Evolutionary conservation across 768 basidiomycete genomes (phyloP), one percentile per base, ranked within the genome.

Genomic region (Udeniomyces megalosporus): DNA sequence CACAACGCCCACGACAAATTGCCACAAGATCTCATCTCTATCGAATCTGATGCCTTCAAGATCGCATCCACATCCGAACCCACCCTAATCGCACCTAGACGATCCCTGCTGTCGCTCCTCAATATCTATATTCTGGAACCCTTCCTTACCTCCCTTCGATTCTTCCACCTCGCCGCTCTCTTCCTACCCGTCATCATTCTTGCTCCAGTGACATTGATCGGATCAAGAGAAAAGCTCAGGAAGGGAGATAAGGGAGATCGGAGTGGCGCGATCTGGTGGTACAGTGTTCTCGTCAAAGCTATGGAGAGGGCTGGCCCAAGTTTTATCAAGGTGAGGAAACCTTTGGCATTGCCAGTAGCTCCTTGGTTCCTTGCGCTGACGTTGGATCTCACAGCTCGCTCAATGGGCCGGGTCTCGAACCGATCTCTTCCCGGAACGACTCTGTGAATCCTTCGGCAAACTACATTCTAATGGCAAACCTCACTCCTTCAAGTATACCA

Each of bases 371-470:
- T 17, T 2, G 24, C 22, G 55, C 55, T 54, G 34, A 56, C 42
- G 24, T 3, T 55, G 20, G 29, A n/a, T 35, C 14, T 17, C 22
- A 20, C 71, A 92, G 90, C 80, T 99, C 60, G 86, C 90, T 4
- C 95, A 99, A 80, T 99, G 95, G 95, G 95, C 95, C 7, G 95
- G 86, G 15, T 91, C 92, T 17, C 81, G 95, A 38, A 86, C 84
- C 45, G 95, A 99, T 73, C 77, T 99, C 2, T 97, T 99, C 75
- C 89, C 95, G 2, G 77, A 83, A 24, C 73, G 81, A 14, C 81
- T 99, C 22, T 99, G 95, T 73, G 80, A 86, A 59, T 80, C 80
- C 62, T 77, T 99, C 67, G 88, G 87, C 34, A 80, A 82, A 50
- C 77, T 96, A 22, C 95, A 99, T 72, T 97, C 95, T 0, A 84